A percentile compares a stretch with the other conserved stretches of the same genome.
Conservation (phyloP, 225 moss, liverwort and hornwort species). For the Marchantia paleacea region DNA sequence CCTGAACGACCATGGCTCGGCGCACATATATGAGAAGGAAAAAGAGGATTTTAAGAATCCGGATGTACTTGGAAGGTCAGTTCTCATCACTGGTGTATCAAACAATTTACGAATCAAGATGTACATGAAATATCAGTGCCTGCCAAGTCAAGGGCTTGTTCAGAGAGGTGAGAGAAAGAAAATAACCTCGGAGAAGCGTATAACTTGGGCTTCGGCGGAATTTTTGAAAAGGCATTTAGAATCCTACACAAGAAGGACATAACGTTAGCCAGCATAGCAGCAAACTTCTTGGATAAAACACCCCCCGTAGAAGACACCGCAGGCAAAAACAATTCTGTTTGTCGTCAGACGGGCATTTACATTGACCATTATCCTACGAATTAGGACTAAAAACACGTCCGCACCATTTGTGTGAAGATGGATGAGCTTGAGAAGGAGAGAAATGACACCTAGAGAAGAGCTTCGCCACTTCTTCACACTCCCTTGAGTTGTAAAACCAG, state of each 20-base stretch:
- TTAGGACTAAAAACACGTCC: background rate
- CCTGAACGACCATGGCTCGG: too few species aligned
- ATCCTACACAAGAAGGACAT: slow-evolving; percentile 55
- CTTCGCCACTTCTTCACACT: slow-evolving; percentile 94
- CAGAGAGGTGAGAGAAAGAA: background rate
- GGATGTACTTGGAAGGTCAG: too few species aligned
- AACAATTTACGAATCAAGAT: too few species aligned
- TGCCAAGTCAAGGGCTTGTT: background rate
- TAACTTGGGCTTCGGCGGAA: slow-evolving; percentile 72
- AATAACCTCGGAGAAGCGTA: slow-evolving; percentile 62
- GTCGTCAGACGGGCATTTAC: too few species aligned
- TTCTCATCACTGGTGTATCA: too few species aligned
- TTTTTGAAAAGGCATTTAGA: slow-evolving; percentile 74
- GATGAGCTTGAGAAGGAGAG: background rate
- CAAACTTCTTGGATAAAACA: too few species aligned
- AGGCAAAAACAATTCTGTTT: too few species aligned
- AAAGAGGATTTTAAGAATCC: too few species aligned
- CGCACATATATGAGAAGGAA: too few species aligned
- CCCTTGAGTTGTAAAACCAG: slow-evolving; percentile 91
- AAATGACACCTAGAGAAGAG: slow-evolving; percentile 68
- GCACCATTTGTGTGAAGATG: background rate
- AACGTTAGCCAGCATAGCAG: background rate
- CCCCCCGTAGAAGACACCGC: too few species aligned
- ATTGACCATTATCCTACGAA: too few species aligned
- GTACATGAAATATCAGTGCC: too few species aligned